Percentiles rank a stretch among this genome's conserved stretches.
phyloP scores from a whole-genome alignment of 2,329 filamentous ascomycete species.

The Fusarium sp. region DNA sequence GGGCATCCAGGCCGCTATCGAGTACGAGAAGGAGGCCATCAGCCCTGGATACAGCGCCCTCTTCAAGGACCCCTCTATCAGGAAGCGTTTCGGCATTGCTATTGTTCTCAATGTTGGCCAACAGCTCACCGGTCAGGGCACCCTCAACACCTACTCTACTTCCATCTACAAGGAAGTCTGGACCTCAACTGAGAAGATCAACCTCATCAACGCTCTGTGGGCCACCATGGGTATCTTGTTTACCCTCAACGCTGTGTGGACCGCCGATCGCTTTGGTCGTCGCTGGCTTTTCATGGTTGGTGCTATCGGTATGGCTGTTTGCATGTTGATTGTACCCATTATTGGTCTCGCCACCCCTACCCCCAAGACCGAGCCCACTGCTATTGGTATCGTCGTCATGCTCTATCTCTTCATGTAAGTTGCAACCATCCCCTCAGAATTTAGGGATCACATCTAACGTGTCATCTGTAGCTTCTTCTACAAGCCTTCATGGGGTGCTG shows the following conservation, averaged over 20 bases:
- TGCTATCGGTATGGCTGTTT: slow-evolving; percentile 75
- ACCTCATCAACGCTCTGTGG: slow-evolving; percentile 80
- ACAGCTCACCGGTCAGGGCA: slow-evolving; percentile 79
- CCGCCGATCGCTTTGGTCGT: slow-evolving; percentile 77
- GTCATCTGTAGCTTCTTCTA: slow-evolving; percentile 65
- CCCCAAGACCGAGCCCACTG: slow-evolving; percentile 68
- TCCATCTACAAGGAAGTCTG: slow-evolving; percentile 80
- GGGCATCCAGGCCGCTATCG: slow-evolving; percentile 74
- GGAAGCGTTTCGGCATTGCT: slow-evolving; percentile 74
- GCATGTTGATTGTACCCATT: slow-evolving; percentile 73
- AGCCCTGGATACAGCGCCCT: slow-evolving; percentile 72
- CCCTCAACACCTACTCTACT: slow-evolving; percentile 79
- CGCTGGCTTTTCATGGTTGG: slow-evolving; percentile 78
- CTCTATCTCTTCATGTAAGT: slow-evolving; percentile 69
- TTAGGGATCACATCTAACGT: not conserved
- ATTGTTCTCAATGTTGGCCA: slow-evolving; percentile 77
- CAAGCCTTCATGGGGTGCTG: slow-evolving; percentile 78
- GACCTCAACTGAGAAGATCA: slow-evolving; percentile 68
- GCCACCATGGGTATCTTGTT: slow-evolving; percentile 80
- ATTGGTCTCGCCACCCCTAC: slow-evolving; percentile 65
- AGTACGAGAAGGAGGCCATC: slow-evolving; percentile 79
- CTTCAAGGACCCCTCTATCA: slow-evolving; percentile 76
- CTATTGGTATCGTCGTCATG: slow-evolving; percentile 76
- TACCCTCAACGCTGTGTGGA: slow-evolving; percentile 80
- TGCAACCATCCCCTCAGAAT: no score